Evolutionary conservation across 352 stramenopile species (phyloP).

Genomic region (Peronospora farinosa): DNA sequence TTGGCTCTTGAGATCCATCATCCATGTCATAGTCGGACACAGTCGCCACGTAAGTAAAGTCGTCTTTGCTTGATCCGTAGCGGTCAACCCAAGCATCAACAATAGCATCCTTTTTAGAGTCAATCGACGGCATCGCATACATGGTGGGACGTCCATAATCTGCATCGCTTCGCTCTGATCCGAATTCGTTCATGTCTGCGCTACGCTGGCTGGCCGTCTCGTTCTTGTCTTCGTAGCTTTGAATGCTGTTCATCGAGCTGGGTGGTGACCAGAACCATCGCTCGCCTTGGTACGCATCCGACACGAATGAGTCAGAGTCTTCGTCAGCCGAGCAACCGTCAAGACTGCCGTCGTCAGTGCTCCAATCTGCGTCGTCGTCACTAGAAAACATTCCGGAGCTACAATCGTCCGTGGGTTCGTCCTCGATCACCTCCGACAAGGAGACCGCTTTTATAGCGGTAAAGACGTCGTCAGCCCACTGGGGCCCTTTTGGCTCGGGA

Average conservation of each 20-base stretch:
- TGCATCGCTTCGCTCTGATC: slow-evolving; percentile 13
- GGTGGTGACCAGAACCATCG: slow-evolving; percentile 27
- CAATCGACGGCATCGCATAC: slow-evolving; percentile 27
- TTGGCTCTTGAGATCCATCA: slow-evolving; percentile 4
- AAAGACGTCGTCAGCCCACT: slow-evolving; percentile 30
- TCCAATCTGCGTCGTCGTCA: slow-evolving; percentile 24
- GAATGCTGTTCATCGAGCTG: slow-evolving; percentile 18
- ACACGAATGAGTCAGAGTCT: not conserved
- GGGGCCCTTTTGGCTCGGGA: slow-evolving; percentile 20
- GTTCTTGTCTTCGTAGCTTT: slow-evolving; percentile 23
- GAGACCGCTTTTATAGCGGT: slow-evolving; percentile 14
- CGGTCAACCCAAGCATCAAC: slow-evolving; percentile 26
- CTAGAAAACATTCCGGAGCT: slow-evolving; percentile 26
- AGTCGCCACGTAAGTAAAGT: slow-evolving; percentile 27
- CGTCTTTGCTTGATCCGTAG: slow-evolving; percentile 21
- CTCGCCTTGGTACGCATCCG: slow-evolving; percentile 17
- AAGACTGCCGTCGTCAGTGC: slow-evolving; percentile 22
- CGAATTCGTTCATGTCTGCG: slow-evolving; percentile 22
- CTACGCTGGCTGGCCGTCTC: slow-evolving; percentile 20
- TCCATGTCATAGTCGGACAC: slow-evolving; percentile 8
- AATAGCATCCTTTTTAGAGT: slow-evolving; percentile 12
- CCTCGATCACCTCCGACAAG: slow-evolving; percentile 7
- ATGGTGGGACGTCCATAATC: slow-evolving; percentile 25
- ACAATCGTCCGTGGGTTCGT: slow-evolving; percentile 26
- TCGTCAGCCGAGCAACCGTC: slow-evolving; percentile 18